Percentiles rank a stretch among this genome's conserved stretches.
phyloP scores from a whole-genome alignment of 2,329 filamentous ascomycete species.

The Trichoderma asperellum region DNA sequence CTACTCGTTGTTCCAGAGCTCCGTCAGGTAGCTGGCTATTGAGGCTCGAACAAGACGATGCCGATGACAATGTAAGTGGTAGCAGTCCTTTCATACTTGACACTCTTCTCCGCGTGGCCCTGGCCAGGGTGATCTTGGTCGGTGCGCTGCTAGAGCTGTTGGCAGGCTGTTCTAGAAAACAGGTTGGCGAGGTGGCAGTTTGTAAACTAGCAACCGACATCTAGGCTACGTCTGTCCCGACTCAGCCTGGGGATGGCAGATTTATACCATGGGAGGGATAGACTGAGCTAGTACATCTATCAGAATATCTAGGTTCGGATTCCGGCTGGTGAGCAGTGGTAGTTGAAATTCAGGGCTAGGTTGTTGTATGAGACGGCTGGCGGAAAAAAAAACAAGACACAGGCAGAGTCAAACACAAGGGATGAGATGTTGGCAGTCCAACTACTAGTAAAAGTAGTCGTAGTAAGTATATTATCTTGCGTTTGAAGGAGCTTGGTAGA shows the following conservation, averaged over 20 bases:
- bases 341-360: slow-evolving; percentile 1
- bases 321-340: slow-evolving; percentile 4
- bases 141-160: slow-evolving; percentile 26
- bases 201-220: slow-evolving; percentile 24
- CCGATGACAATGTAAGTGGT: slow-evolving; percentile 42
- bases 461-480: slow-evolving; percentile 14
- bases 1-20: slow-evolving; percentile 38
- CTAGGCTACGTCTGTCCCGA: slow-evolving; percentile 8
- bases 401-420: slow-evolving; percentile 28
- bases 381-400: slow-evolving; percentile 13
- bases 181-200: slow-evolving; percentile 15
- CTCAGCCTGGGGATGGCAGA: not conserved
- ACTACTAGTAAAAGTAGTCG: not conserved
- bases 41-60: slow-evolving; percentile 34
- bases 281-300: slow-evolving; percentile 8
- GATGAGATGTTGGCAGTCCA: slow-evolving; percentile 8
- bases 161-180: slow-evolving; percentile 23
- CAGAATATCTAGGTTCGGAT: not conserved
- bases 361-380: slow-evolving; percentile 18
- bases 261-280: not conserved
- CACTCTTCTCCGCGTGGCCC: slow-evolving; percentile 42
- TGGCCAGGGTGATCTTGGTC: slow-evolving; percentile 31
- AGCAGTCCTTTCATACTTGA: slow-evolving; percentile 47
- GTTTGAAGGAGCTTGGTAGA: not conserved
- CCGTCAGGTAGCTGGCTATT: slow-evolving; percentile 34